Evolutionary conservation across 768 basidiomycete species (phyloP).

Genomic region (Hebeloma cylindrosporum): DNA sequence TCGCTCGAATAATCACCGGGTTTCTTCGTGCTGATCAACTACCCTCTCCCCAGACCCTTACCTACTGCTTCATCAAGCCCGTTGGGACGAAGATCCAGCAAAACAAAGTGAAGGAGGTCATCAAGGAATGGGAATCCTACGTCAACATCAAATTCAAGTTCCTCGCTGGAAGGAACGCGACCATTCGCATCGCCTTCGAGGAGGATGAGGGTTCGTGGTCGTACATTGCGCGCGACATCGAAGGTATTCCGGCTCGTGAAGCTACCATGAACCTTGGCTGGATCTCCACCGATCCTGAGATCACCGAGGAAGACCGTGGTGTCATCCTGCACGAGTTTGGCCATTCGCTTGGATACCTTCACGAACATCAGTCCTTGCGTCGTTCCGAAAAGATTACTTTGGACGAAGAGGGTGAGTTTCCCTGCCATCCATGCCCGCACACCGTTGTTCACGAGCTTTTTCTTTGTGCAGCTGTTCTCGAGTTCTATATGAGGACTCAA

Average conservation of each 20-base stretch:
- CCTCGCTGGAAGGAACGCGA: conserved; percentile 4
- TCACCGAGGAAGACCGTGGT: conserved; percentile 9
- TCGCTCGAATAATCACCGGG: background rate
- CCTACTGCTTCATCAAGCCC: conserved; percentile 3
- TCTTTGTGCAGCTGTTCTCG: no score
- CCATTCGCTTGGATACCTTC: conserved; percentile 14
- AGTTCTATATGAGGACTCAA: conserved; percentile 10
- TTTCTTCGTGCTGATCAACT: background rate
- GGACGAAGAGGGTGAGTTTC: conserved; percentile 12
- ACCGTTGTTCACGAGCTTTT: no score
- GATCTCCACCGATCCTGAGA: conserved; percentile 1
- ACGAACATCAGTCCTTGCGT: conserved; percentile 16
- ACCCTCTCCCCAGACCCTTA: conserved; percentile 5
- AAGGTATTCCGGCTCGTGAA: conserved; percentile 1
- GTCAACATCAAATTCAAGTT: conserved; percentile 17
- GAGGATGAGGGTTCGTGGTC: conserved; percentile 15
- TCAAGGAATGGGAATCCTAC: conserved; percentile 12
- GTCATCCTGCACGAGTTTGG: conserved; percentile 21
- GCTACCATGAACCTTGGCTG: conserved; percentile 19
- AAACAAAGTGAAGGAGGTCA: conserved; percentile 9
- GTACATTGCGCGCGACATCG: conserved; percentile 12
- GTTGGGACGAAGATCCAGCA: conserved; percentile 10
- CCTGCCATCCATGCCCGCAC: no score
- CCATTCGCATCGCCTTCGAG: conserved; percentile 16
- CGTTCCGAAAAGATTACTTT: conserved; percentile 8